Percentiles rank a stretch among this genome's conserved stretches.
Conservation (phyloP, 768 basidiomycete genomes). For the Auriculariales sp. region DNA sequence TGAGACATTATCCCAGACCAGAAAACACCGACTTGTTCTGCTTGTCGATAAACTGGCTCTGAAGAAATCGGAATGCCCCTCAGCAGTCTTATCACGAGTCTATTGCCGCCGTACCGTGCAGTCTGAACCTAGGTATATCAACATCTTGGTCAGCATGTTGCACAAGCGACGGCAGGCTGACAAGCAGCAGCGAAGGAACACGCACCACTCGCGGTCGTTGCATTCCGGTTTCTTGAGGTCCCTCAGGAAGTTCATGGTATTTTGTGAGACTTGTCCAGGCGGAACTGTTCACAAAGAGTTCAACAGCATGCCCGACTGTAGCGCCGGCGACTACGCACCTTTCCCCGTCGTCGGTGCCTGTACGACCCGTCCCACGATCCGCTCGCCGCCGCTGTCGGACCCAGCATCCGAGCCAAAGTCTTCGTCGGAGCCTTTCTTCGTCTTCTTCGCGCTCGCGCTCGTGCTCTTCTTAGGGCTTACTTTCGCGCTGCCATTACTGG, state of each 20-base stretch:
- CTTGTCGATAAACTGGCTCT: constrained; percentile 69
- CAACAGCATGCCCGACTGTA: not conserved
- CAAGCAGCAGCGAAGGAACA: no score
- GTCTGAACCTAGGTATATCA: no score
- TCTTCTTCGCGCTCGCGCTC: constrained; percentile 10
- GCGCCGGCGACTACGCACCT: constrained; percentile 31
- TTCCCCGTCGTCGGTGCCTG: constrained; percentile 70
- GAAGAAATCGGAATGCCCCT: no score
- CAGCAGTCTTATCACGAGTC: no score
- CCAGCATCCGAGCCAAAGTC: constrained; percentile 24
- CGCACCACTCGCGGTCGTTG: constrained; percentile 83
- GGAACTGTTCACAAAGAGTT: constrained; percentile 35
- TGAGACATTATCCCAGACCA: not conserved
- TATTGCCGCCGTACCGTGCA: no score
- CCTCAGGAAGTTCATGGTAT: constrained; percentile 65
- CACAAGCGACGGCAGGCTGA: no score
- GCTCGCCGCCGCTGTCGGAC: constrained; percentile 43
- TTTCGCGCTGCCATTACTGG: no score
- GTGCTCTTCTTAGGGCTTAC: no score
- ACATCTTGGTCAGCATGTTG: no score
- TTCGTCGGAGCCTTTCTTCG: constrained; percentile 14
- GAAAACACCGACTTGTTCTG: constrained; percentile 37
- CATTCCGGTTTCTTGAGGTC: constrained; percentile 58
- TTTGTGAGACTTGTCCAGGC: constrained; percentile 72
- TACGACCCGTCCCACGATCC: constrained; percentile 61